phyloP scores from a whole-genome alignment of 2,329 filamentous ascomycete species.

The Zymoseptoria brevis region DNA sequence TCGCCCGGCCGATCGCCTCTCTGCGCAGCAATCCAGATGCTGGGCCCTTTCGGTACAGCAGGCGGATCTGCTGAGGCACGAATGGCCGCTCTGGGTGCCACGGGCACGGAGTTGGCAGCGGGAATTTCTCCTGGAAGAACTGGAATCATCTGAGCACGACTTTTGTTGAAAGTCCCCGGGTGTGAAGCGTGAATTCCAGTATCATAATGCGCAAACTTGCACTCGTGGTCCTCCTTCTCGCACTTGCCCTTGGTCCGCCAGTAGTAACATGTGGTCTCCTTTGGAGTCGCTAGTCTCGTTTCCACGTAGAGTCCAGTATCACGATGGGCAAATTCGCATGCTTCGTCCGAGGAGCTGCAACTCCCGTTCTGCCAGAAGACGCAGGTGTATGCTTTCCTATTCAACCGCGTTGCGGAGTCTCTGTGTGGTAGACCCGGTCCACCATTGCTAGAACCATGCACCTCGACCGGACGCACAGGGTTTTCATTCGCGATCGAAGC shows the following conservation, averaged over 20 bases:
- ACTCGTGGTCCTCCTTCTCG: slow-evolving; percentile 5
- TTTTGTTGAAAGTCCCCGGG: not conserved
- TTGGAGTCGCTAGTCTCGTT: not conserved
- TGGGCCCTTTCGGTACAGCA: not conserved
- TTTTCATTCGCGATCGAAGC: not conserved
- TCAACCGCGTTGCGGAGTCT: not conserved
- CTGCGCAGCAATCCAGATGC: not conserved
- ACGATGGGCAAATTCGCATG: slow-evolving; percentile 20
- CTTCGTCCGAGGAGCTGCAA: slow-evolving; percentile 10
- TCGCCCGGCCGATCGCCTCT: not conserved
- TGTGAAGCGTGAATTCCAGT: slow-evolving; percentile 11
- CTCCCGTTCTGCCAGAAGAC: slow-evolving; percentile 7
- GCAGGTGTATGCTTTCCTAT: slow-evolving; percentile 9
- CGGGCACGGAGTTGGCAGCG: not conserved
- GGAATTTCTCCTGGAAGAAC: not conserved
- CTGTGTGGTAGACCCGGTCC: not conserved
- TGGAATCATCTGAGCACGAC: not conserved
- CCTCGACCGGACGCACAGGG: not conserved
- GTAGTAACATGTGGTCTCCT: slow-evolving; percentile 16
- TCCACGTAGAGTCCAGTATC: slow-evolving; percentile 12
- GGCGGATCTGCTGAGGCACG: not conserved
- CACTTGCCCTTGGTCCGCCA: slow-evolving; percentile 12
- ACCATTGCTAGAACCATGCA: not conserved
- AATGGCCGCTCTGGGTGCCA: not conserved
- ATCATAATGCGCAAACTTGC: slow-evolving; percentile 16